Evolutionary conservation across 768 basidiomycete genomes (phyloP), one percentile per base, ranked within the genome.

Genomic region (Boletales sp.): DNA sequence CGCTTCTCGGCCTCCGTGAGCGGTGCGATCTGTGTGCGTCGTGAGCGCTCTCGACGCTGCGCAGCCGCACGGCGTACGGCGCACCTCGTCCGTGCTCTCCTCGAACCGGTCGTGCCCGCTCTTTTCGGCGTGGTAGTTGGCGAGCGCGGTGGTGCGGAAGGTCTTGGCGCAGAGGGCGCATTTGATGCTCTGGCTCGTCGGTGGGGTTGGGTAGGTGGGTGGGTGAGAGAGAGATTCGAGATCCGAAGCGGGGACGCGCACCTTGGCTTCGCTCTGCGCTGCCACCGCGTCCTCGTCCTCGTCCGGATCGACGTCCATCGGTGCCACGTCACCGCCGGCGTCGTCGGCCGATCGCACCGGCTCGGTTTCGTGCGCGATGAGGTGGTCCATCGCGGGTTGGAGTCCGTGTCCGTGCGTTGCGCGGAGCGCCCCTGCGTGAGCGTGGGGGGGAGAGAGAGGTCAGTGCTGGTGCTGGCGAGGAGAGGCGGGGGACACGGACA

Each of bases 41-140:
- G 10, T 14, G 14, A 11, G 33, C 28, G 17, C n/a, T n/a, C n/a
- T n/a, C n/a, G n/a, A n/a, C n/a, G n/a, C n/a, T n/a, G n/a, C n/a
- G n/a, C n/a, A n/a, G n/a, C n/a, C n/a, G n/a, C n/a, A n/a, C n/a
- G n/a, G n/a, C 19, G 19, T 21, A 14, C 41, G 17, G 42, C 45
- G 44, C 41, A 90, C 93, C 78, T 97, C 95, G 61, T 98, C 94
- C 0, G 84, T 90, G 2, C 89, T 93, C 63, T 97, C 95, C 65
- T 96, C 94, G 55, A 97, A 98, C 57, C 94, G 85, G 67, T 92
- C 86, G 64, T 99, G 95, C 0, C 95, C 95, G 57, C 84, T 90
- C 74, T 93, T 93, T 69, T 94, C 92, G 0, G 93, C 94, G 60
- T 96, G 94, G 68, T 83, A 95, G 57, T 90, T 90, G 13, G 91